Conservation (phyloP, 2,329 filamentous ascomycete genomes). For the Colletotrichum tamarilloi region DNA sequence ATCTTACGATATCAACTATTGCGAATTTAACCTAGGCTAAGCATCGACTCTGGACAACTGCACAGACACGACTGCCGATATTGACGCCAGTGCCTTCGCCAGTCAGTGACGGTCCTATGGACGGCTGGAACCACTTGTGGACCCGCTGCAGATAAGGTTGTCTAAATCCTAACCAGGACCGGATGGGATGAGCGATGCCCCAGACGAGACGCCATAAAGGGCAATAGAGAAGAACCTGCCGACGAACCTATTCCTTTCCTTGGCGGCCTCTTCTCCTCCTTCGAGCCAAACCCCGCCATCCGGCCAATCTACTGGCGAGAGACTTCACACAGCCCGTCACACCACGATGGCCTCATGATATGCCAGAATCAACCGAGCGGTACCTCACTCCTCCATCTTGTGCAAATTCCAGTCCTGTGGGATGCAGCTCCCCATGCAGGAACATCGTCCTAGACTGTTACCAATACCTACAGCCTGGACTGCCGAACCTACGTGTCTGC, state of each 20-base stretch:
- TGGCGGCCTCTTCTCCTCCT: not conserved
- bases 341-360: slow-evolving; percentile 28
- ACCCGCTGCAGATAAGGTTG: slow-evolving; percentile 28
- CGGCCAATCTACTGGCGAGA: not conserved
- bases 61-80: not conserved
- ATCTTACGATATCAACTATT: not conserved
- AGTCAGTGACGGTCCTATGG: not conserved
- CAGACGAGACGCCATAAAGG: slow-evolving; percentile 5
- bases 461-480: not conserved
- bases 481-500: slow-evolving; percentile 24
- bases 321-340: not conserved
- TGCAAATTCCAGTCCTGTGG: not conserved
- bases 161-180: slow-evolving; percentile 19
- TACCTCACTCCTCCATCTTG: not conserved
- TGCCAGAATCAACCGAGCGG: slow-evolving; percentile 9
- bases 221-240: not conserved
- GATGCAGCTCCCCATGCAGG: slow-evolving; percentile 18
- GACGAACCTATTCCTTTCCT: not conserved
- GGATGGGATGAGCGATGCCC: slow-evolving; percentile 11
- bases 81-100: not conserved
- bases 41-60: not conserved
- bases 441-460: not conserved
- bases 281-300: not conserved
- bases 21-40: not conserved
- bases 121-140: not conserved